These are phyloP conservation scores for Beauveria varroae DNA, from an alignment of 2,329 filamentous ascomycete genomes.

Conservation along the genomic window DNA sequence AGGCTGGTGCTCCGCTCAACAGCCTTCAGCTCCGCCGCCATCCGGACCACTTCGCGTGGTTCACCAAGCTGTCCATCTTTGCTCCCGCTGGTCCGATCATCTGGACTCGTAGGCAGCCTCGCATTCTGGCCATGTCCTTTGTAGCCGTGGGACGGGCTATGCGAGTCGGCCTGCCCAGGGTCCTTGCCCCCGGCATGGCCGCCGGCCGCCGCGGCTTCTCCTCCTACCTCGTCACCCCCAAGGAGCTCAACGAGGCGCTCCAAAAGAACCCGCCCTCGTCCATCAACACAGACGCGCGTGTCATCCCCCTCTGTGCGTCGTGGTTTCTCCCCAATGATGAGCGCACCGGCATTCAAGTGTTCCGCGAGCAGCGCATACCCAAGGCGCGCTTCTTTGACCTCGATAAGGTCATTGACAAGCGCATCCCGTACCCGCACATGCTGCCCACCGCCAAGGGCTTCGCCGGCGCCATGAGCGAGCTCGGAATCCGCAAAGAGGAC, in stretches of 20 bases:
- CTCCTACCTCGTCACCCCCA: conserved; percentile 79
- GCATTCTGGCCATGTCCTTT: conserved; percentile 32
- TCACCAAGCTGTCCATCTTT: conserved; percentile 2
- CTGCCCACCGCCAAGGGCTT: conserved; percentile 76
- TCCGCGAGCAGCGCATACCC: conserved; percentile 76
- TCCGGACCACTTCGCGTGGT: not conserved
- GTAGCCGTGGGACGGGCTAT: conserved; percentile 34
- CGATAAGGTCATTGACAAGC: conserved; percentile 81
- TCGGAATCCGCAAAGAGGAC: conserved; percentile 83
- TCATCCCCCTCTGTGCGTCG: conserved; percentile 82
- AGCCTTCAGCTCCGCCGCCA: not conserved
- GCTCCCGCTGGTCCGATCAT: conserved; percentile 8
- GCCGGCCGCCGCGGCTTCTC: conserved; percentile 44
- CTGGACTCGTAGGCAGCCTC: not conserved
- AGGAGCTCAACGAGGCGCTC: conserved; percentile 73
- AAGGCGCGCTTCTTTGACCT: conserved; percentile 93
- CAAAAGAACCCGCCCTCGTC: conserved; percentile 73
- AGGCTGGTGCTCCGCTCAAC: not conserved
- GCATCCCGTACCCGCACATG: conserved; percentile 94
- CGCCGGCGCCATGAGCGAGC: conserved; percentile 75
- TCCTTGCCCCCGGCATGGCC: conserved; percentile 23
- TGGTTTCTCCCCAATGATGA: conserved; percentile 96
- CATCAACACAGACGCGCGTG: conserved; percentile 72
- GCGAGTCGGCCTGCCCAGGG: conserved; percentile 31
- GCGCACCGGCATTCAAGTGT: conserved; percentile 72